Base-by-base conservation (phyloP, 1,284 basidiomycete species). In the Boletus holoroseus region DNA sequence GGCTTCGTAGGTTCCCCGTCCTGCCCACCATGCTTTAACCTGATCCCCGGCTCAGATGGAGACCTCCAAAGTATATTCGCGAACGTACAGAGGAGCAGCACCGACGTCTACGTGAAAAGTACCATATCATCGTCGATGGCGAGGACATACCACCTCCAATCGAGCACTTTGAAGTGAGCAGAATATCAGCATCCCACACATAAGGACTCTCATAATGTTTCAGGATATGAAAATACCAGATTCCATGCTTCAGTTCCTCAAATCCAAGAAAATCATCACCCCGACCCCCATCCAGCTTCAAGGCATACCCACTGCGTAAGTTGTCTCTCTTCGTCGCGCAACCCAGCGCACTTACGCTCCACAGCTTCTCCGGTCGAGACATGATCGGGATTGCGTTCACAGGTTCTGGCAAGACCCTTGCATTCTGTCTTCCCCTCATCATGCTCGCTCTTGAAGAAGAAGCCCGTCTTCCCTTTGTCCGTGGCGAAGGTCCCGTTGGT, bases 271-370 rank as follows among this genome's bases (percentile, higher is more conserved):
- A 41, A 99, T 99, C 64, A 76, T 79, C 24, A 77, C 73, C 30
- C 96, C 96, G 0, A 94, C 96, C 0, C 95, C 95, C 2, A 99
- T 99, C 62, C 96, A 99, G 67, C 78, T 97, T 43, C 96, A 99
- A 72, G 96, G 96, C 16, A 84, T 99, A 41, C 95, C 96, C 0
- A 88, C 91, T 32, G 96, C 92, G 85, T 92, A 72, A 62, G 86
- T 71, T 26, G 35, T 48, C 43, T 43, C 46, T 22, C 30, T 47
- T 35, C 41, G 31, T 32, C 34, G 28, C n/a, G 20, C 22, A 3
- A 44, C 36, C 50, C 37, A 50, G 41, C 30, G 16, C 37, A 51
- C 59, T 53, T 26, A 51, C 1, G 2, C 3, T 31, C 47, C 58
- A 18, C 56, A 92, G 90, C 27, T 94, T 94, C 64, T 73, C 91